Percentiles rank a stretch among this genome's conserved stretches.
These are phyloP conservation scores for Isoetes engelmannii DNA, from an alignment of 83 land plant species.

Conservation along the genomic window DNA sequence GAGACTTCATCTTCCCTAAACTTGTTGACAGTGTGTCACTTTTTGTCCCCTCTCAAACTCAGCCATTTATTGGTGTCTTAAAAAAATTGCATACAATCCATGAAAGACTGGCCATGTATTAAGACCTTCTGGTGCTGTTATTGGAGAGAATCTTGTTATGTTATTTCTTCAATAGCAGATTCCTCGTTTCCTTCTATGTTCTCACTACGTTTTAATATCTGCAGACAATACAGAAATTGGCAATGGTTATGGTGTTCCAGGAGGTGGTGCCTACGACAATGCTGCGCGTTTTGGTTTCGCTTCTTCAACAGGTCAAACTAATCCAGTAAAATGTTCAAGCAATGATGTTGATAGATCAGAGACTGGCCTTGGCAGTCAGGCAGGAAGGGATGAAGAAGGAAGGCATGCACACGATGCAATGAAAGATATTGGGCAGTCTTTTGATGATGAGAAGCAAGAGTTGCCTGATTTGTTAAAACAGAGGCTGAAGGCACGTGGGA, in stretches of 20 bases:
- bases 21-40: too few relatives aligned
- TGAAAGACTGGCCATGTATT: too few relatives aligned
- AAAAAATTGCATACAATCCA: too few relatives aligned
- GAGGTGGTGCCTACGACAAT: conserved; percentile 78
- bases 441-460: conserved; percentile 24
- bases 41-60: too few relatives aligned
- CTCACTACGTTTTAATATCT: not conserved
- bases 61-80: not conserved
- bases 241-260: conserved; percentile 98
- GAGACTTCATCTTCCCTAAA: too few relatives aligned
- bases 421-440: not conserved
- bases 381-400: too few relatives aligned
- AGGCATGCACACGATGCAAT: too few relatives aligned
- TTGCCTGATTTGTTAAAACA: conserved; percentile 82
- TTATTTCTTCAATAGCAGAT: not conserved
- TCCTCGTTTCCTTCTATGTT: too few relatives aligned
- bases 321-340: too few relatives aligned
- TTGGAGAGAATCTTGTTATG: not conserved
- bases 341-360: too few relatives aligned
- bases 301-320: too few relatives aligned
- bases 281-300: conserved; percentile 6
- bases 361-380: too few relatives aligned
- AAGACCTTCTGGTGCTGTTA: not conserved
- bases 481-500: conserved; percentile 80
- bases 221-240: conserved; percentile 93